Percentiles rank a stretch among this genome's conserved stretches.
phyloP scores from a whole-genome alignment of 108 stramenopile species.

The Fragilariopsis cylindrus region DNA sequence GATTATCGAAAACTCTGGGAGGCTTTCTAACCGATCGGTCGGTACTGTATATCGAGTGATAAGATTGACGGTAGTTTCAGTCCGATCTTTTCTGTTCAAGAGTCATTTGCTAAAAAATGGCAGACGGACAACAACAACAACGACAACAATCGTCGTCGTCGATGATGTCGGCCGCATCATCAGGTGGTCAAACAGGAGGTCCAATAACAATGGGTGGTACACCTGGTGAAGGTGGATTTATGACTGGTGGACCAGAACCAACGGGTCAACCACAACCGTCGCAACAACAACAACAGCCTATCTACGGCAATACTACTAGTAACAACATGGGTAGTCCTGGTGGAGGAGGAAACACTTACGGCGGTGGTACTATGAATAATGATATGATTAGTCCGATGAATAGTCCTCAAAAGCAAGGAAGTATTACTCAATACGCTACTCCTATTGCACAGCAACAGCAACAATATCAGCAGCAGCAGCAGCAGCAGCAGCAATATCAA shows the following conservation, averaged over 20 bases:
- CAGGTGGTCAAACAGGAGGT: no score
- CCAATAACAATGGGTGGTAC: constrained; percentile 17
- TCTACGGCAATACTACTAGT: background rate
- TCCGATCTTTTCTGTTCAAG: background rate
- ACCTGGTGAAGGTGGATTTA: constrained; percentile 11
- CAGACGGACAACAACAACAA: constrained; percentile 5
- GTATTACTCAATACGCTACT: constrained; percentile 40
- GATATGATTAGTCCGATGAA: background rate
- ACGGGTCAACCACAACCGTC: background rate
- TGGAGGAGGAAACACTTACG: constrained; percentile 1
- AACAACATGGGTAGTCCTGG: background rate
- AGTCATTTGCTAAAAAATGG: background rate
- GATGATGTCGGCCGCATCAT: background rate
- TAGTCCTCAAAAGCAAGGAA: constrained; percentile 10
- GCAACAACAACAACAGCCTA: constrained; percentile 23
- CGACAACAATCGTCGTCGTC: background rate
- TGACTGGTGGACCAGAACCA: background rate
- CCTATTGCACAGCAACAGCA: constrained; percentile 5
- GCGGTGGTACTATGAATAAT: background rate
- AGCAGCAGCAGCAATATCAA: no score
- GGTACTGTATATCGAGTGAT: no score
- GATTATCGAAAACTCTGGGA: no score
- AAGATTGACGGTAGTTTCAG: no score
- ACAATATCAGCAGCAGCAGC: background rate
- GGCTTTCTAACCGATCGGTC: no score